Base-by-base conservation (phyloP, 2,329 filamentous ascomycete genomes). In the Colletotrichum sidae region DNA sequence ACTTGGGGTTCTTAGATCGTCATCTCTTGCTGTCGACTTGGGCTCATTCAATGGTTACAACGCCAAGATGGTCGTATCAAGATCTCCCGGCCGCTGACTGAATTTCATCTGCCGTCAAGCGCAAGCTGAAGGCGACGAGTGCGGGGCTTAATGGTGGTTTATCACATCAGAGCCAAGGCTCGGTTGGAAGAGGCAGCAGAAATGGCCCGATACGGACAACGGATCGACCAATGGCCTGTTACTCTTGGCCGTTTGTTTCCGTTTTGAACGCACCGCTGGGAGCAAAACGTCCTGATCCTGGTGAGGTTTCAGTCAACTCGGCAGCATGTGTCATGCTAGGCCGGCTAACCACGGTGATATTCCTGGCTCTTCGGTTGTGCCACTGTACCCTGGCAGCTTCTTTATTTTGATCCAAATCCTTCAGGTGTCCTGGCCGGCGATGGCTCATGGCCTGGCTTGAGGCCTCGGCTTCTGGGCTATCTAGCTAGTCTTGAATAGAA, bases 21-120 rank as follows among this genome's bases (percentile, higher is more conserved):
- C n/a, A n/a, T n/a, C n/a, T n/a, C n/a, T n/a, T n/a, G n/a, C n/a
- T n/a, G n/a, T n/a, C n/a, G 46, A 17, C 35, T 3, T 34, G 41
- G 37, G 25, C 37, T 37, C 13, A 55, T 60, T 50, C 37, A 37
- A 33, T 17, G 17, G 52, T 53, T 35, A 25, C 58, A 56, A 46
- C 37, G 62, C 62, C 62, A 65, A 65, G 58, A 12, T 9, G 1
- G 58, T 49, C 46, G 42, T 46, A 53, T 55, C 58, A 44, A 52
- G 53, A 11, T 52, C 42, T 17, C 35, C 51, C 12, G 41, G 46
- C 6, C 34, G 15, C 41, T 41, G 41, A 47, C 25, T 47, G 58
- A 38, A 44, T 9, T 25, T 25, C 25, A 25, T 25, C 25, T 25
- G 25, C 25, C 25, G 15, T n/a, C 35, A 35, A n/a, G 15, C 37